phyloP scores from a whole-genome alignment of 2,329 filamentous ascomycete species.

The Xylaria multiplex region DNA sequence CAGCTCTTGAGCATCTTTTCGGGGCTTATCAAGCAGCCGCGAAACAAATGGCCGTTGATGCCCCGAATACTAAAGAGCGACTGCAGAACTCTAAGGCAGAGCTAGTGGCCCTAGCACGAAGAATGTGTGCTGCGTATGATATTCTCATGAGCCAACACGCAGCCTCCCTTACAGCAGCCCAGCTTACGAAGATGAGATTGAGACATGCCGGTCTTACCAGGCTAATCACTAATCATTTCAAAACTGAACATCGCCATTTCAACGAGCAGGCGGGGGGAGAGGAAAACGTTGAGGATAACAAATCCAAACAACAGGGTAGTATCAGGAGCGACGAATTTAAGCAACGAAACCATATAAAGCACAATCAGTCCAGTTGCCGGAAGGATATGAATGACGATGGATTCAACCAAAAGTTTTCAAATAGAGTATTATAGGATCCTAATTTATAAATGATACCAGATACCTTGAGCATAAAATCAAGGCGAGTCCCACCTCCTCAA shows the following conservation, averaged over 20 bases:
- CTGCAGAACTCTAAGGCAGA: constrained; percentile 34
- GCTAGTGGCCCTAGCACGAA: constrained; percentile 45
- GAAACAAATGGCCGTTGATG: constrained; percentile 32
- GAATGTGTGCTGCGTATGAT: constrained; percentile 47
- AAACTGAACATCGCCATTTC: constrained; percentile 32
- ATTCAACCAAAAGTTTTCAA: constrained; percentile 3
- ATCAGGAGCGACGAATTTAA: neutral
- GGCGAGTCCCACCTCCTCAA: constrained; percentile 22
- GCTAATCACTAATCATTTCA: constrained; percentile 42
- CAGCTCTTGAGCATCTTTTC: constrained; percentile 63
- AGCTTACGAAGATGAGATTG: constrained; percentile 31
- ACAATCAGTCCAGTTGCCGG: neutral
- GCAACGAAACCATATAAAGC: neutral
- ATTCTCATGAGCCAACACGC: constrained; percentile 39
- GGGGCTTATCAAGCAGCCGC: constrained; percentile 54
- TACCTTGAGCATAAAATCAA: constrained; percentile 12
- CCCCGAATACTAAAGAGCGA: constrained; percentile 3
- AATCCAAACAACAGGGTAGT: neutral
- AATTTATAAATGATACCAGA: constrained; percentile 20
- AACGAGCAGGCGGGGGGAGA: neutral
- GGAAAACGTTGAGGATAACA: constrained; percentile 7
- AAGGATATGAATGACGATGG: neutral
- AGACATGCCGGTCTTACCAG: constrained; percentile 42
- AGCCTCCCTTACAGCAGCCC: constrained; percentile 27
- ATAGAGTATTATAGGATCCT: neutral